Conservation (phyloP, 1,284 basidiomycete genomes). For the Pyrrhoderma lamaoense region DNA sequence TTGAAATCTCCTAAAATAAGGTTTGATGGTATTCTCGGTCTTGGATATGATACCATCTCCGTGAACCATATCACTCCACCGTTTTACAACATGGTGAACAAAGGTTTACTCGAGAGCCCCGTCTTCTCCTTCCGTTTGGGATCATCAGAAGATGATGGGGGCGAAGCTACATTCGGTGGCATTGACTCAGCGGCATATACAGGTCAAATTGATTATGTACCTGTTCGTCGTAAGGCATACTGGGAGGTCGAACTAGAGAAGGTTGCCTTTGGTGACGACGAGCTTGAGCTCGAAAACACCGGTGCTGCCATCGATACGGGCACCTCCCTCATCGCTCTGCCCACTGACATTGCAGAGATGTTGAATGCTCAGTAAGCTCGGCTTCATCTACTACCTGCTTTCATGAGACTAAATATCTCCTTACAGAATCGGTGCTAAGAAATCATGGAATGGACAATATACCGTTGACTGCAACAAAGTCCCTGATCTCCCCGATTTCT, state of each 20-base stretch:
- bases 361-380: constrained; percentile 76
- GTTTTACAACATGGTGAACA: constrained; percentile 91
- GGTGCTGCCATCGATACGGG: constrained; percentile 97
- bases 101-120: constrained; percentile 76
- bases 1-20: constrained; percentile 41
- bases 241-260: constrained; percentile 96
- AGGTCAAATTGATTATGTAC: constrained; percentile 84
- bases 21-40: constrained; percentile 94
- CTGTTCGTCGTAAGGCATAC: constrained; percentile 93
- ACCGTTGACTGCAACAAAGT: constrained; percentile 87
- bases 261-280: constrained; percentile 79
- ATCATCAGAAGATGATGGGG: constrained; percentile 80
- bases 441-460: constrained; percentile 93
- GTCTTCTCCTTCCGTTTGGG: constrained; percentile 97
- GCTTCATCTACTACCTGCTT: constrained; percentile 9
- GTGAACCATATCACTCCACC: constrained; percentile 94
- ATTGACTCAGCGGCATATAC: constrained; percentile 75
- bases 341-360: constrained; percentile 95
- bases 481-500: constrained; percentile 76
- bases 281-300: constrained; percentile 81
- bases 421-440: constrained; percentile 74
- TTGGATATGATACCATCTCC: constrained; percentile 93
- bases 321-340: constrained; percentile 86
- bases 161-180: constrained; percentile 92
- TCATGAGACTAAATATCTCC: constrained; percentile 16